Percentiles rank a stretch among this genome's conserved stretches.
Evolutionary conservation across 306 rosid species (phyloP).

Genomic region (Crotalaria pallida): DNA sequence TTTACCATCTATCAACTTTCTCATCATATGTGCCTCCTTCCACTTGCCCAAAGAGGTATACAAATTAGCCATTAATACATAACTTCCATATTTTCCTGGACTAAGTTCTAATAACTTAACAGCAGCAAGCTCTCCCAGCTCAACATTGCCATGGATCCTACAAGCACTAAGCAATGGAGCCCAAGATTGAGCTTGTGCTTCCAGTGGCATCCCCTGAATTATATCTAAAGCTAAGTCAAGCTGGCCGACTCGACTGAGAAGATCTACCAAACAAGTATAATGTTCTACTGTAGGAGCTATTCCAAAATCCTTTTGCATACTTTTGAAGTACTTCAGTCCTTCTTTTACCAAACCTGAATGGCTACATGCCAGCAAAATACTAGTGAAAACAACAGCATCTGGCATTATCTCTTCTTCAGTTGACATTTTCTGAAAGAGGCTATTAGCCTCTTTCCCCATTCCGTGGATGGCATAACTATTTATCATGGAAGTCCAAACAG

Average conservation of each 20-base stretch:
- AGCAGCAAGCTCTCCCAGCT: slow-evolving; percentile 44
- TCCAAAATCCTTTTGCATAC: slow-evolving; percentile 52
- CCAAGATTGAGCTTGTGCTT: slow-evolving; percentile 50
- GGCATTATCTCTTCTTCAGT: slow-evolving; percentile 33
- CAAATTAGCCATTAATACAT: slow-evolving; percentile 54
- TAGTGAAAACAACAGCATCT: slow-evolving; percentile 55
- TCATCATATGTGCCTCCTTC: slow-evolving; percentile 50
- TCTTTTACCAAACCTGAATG: slow-evolving; percentile 71
- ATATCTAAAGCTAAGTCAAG: slow-evolving; percentile 49
- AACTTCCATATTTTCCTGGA: slow-evolving; percentile 36
- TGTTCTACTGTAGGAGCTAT: slow-evolving; percentile 55
- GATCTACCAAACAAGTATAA: slow-evolving; percentile 60
- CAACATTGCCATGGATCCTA: slow-evolving; percentile 42
- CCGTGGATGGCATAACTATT: slow-evolving; percentile 64
- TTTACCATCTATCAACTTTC: slow-evolving; percentile 42
- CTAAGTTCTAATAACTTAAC: slow-evolving; percentile 28
- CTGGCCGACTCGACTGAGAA: slow-evolving; percentile 54
- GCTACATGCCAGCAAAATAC: slow-evolving; percentile 54
- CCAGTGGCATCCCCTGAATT: slow-evolving; percentile 47
- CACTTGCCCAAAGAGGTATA: slow-evolving; percentile 58
- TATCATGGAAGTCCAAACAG: slow-evolving; percentile 60
- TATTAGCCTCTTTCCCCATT: slow-evolving; percentile 50
- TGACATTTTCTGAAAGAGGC: slow-evolving; percentile 48
- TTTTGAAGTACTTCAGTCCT: slow-evolving; percentile 46
- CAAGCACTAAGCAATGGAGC: slow-evolving; percentile 67